These are phyloP conservation scores for Pseudogymnoascus sp. DNA, from an alignment of 2,329 filamentous ascomycete genomes.

Conservation along the genomic window DNA sequence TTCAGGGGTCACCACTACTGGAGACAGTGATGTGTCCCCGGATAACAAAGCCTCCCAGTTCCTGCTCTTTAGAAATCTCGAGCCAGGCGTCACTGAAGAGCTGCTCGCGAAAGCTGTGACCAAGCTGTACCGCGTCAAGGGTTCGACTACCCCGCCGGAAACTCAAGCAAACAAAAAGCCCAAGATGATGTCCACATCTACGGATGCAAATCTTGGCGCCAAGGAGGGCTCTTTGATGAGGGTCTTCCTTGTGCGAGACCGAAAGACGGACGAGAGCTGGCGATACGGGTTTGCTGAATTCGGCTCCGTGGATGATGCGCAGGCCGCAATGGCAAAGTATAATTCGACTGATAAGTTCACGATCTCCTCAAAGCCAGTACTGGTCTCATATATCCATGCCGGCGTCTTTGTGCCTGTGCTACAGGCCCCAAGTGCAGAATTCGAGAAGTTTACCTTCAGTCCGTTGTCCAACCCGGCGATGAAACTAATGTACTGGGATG, in stretches of 20 bases:
- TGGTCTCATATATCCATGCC: constrained; percentile 70
- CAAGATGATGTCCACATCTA: constrained; percentile 45
- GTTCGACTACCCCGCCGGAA: constrained; percentile 28
- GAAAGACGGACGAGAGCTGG: constrained; percentile 63
- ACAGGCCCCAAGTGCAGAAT: constrained; percentile 45
- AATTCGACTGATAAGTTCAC: constrained; percentile 67
- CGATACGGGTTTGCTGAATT: constrained; percentile 82
- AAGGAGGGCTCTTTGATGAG: constrained; percentile 66
- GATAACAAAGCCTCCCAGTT: constrained; percentile 56
- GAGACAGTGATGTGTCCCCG: constrained; percentile 46
- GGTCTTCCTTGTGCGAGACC: constrained; percentile 68
- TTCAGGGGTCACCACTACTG: constrained; percentile 39
- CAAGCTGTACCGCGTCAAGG: constrained; percentile 59
- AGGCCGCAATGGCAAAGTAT: constrained; percentile 64
- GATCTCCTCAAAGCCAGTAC: constrained; percentile 64
- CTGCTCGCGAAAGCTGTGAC: constrained; percentile 64
- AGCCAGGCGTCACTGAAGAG: constrained; percentile 62
- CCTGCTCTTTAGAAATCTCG: constrained; percentile 64
- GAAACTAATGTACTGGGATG: constrained; percentile 69
- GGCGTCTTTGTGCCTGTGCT: constrained; percentile 74
- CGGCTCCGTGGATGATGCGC: constrained; percentile 65
- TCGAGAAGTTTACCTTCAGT: constrained; percentile 58
- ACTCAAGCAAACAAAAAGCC: constrained; percentile 32
- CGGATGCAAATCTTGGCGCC: constrained; percentile 50
- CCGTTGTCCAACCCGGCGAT: constrained; percentile 61